Percentiles rank a stretch among this genome's conserved stretches.
Conservation (phyloP, 1,284 basidiomycete genomes). For the Veloboletus limbatus region DNA sequence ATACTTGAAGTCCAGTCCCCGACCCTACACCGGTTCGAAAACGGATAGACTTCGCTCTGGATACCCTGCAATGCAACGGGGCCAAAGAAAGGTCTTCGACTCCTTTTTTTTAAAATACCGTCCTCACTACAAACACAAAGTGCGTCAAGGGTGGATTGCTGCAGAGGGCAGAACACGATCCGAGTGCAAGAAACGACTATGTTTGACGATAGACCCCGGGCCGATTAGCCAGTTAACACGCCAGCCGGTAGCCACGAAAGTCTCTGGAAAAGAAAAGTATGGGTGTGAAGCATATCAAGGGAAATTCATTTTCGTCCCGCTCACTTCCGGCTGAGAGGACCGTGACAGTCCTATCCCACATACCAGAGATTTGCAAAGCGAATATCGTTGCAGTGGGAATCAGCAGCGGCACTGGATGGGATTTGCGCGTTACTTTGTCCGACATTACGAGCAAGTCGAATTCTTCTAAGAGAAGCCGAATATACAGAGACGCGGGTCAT, state of each 20-base stretch:
- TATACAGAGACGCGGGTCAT: conserved; percentile 52
- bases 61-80: conserved; percentile 59
- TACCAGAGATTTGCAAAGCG: conserved; percentile 90
- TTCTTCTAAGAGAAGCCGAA: conserved; percentile 80
- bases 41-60: conserved; percentile 74
- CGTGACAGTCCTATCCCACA: conserved; percentile 95
- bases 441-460: conserved; percentile 91
- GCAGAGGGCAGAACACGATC: conserved; percentile 95
- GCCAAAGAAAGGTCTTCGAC: conserved; percentile 3
- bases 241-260: conserved; percentile 99
- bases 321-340: conserved; percentile 78
- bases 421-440: conserved; percentile 87
- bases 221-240: conserved; percentile 96
- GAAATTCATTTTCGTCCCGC: conserved; percentile 24
- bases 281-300: not conserved
- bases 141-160: conserved; percentile 88
- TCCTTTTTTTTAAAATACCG: not conserved
- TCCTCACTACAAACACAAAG: conserved; percentile 78
- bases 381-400: conserved; percentile 55
- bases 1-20: conserved; percentile 88
- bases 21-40: conserved; percentile 75
- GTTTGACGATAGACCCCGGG: conserved; percentile 77
- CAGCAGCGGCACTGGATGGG: not conserved
- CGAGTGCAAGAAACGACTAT: conserved; percentile 89
- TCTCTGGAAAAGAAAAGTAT: conserved; percentile 50